These are phyloP conservation scores for Ophiostoma perfectum DNA, from an alignment of 2,329 filamentous ascomycete species.

Conservation along the genomic window DNA sequence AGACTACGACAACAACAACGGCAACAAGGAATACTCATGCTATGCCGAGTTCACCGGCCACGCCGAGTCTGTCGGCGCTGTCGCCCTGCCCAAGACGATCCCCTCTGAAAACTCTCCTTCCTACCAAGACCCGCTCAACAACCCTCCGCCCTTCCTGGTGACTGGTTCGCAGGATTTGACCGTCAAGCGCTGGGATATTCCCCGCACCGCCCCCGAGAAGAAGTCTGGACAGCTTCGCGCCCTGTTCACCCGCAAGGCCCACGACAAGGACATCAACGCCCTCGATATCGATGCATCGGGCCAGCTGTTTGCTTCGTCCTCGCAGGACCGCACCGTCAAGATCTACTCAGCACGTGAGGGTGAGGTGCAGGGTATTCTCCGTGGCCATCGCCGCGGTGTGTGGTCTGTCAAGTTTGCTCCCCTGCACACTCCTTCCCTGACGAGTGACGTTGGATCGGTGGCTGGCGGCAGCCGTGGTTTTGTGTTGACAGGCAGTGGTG, in stretches of 20 bases:
- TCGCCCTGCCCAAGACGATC: conserved; percentile 67
- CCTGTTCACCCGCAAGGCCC: conserved; percentile 90
- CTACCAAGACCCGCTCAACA: conserved; percentile 64
- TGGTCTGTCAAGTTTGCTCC: conserved; percentile 94
- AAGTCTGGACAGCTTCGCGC: conserved; percentile 48
- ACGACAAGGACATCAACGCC: conserved; percentile 98
- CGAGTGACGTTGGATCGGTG: conserved; percentile 64
- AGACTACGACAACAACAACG: conserved; percentile 48
- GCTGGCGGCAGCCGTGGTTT: conserved; percentile 65
- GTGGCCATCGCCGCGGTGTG: conserved; percentile 89
- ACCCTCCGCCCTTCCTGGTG: conserved; percentile 78
- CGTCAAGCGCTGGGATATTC: conserved; percentile 87
- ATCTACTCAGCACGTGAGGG: conserved; percentile 91
- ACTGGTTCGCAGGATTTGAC: conserved; percentile 95
- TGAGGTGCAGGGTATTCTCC: conserved; percentile 82
- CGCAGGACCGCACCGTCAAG: conserved; percentile 94
- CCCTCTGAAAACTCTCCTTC: conserved; percentile 66
- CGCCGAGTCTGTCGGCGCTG: conserved; percentile 86
- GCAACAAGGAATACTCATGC: conserved; percentile 57
- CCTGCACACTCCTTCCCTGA: conserved; percentile 64
- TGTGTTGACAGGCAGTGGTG: conserved; percentile 83
- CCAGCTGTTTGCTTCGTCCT: conserved; percentile 88
- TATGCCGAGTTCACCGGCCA: conserved; percentile 70
- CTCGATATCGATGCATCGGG: conserved; percentile 71
- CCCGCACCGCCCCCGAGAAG: conserved; percentile 39